Conservation (phyloP, 2,329 filamentous ascomycete genomes). For the Sordariomycetes sp. region DNA sequence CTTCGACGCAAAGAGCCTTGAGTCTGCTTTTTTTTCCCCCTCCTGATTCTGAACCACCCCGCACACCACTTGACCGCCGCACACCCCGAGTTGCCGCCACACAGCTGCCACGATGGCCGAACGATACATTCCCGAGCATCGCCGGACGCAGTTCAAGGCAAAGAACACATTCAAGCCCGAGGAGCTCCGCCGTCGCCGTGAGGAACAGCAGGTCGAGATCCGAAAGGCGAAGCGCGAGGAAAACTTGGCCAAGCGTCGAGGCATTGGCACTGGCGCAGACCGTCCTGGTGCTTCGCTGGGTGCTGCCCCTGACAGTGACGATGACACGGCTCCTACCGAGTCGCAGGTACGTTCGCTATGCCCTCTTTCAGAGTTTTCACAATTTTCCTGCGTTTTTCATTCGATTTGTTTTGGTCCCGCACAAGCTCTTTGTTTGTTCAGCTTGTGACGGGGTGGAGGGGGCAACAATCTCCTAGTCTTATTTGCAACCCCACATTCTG, state of each 20-base stretch:
- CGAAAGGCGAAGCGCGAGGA: constrained; percentile 98
- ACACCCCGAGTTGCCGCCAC: too few species aligned
- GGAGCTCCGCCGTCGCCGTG: constrained; percentile 93
- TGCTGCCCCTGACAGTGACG: constrained; percentile 90
- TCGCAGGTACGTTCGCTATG: constrained; percentile 61
- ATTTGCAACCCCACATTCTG: constrained; percentile 20
- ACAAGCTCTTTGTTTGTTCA: constrained; percentile 6
- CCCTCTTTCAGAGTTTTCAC: constrained; percentile 1
- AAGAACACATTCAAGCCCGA: constrained; percentile 99
- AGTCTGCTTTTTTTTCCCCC: background rate
- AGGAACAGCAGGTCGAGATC: constrained; percentile 99
- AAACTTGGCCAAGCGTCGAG: constrained; percentile 95
- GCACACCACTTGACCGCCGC: constrained; percentile 12
- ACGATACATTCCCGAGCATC: constrained; percentile 98
- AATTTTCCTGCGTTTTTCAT: constrained; percentile 2
- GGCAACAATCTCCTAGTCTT: constrained; percentile 11
- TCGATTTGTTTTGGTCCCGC: constrained; percentile 3
- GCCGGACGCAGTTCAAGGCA: constrained; percentile 98
- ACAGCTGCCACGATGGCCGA: constrained; percentile 71
- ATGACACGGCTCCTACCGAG: constrained; percentile 91
- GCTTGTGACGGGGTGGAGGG: constrained; percentile 19
- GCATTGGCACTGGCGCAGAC: constrained; percentile 75
- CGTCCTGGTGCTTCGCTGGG: constrained; percentile 75
- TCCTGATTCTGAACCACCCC: constrained; percentile 10
- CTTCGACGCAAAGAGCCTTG: too few species aligned